phyloP scores from a whole-genome alignment of 2,329 filamentous ascomycete species.

The Epichloe sylvatica region DNA sequence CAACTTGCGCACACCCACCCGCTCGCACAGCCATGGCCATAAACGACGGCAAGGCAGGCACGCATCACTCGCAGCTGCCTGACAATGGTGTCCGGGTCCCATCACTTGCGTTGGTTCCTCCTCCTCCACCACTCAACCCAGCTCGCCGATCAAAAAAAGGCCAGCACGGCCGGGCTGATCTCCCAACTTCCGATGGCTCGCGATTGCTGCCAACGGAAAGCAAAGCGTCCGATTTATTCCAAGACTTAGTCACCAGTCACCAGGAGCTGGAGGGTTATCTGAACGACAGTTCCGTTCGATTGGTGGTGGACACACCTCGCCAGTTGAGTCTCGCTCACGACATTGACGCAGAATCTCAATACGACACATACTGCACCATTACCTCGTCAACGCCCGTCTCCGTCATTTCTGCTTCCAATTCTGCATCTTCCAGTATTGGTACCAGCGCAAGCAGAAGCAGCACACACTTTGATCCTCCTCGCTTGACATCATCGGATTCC shows the following conservation, averaged over 20 bases:
- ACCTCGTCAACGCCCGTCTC: not conserved
- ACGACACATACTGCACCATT: not conserved
- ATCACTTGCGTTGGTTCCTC: slow-evolving; percentile 4
- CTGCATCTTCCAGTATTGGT: not conserved
- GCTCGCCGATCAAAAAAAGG: not conserved
- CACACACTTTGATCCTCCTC: not conserved
- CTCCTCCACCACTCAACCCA: slow-evolving; percentile 2
- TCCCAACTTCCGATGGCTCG: not conserved
- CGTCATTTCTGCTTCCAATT: not conserved
- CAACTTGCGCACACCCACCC: not conserved
- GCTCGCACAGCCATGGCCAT: not conserved
- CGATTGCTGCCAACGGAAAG: not conserved
- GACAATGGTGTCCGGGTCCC: not conserved
- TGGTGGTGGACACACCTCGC: not conserved
- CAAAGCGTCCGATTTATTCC: slow-evolving; percentile 7
- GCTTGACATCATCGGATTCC: not conserved
- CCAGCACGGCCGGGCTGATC: not conserved
- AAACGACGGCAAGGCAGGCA: not conserved
- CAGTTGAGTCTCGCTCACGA: slow-evolving; percentile 1
- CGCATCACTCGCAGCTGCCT: slow-evolving; percentile 1
- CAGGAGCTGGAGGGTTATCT: slow-evolving; percentile 8
- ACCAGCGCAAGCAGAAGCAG: not conserved
- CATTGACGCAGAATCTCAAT: slow-evolving; percentile 3
- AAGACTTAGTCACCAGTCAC: slow-evolving; percentile 7
- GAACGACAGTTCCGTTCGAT: not conserved